Evolutionary conservation across 169 alveolate species (phyloP).

Genomic region (Plasmodium sp.): DNA sequence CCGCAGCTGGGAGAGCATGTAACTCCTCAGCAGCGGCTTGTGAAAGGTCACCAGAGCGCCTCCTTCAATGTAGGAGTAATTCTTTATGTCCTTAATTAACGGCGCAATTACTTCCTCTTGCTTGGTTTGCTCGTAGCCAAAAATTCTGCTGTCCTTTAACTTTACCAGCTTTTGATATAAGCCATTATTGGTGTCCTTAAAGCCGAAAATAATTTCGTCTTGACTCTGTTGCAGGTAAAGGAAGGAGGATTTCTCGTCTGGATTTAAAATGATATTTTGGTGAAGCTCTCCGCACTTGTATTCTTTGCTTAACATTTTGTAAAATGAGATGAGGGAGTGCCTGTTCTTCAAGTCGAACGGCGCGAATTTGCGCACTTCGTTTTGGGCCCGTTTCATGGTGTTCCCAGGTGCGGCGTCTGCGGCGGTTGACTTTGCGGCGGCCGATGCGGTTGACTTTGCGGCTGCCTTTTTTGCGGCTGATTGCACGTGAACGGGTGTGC

Average conservation of each 20-base stretch:
- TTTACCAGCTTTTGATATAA: slow-evolving; percentile 41
- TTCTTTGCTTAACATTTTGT: slow-evolving; percentile 29
- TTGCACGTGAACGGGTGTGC: neutral
- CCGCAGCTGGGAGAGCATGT: slow-evolving; percentile 1
- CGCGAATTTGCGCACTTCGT: neutral
- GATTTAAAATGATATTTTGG: slow-evolving; percentile 42
- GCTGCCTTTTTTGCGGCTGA: neutral
- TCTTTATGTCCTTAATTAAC: slow-evolving; percentile 53
- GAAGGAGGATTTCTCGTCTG: slow-evolving; percentile 28
- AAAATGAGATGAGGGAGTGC: slow-evolving; percentile 28
- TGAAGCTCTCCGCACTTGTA: slow-evolving; percentile 56
- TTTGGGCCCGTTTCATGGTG: slow-evolving; percentile 45
- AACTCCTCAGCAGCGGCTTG: slow-evolving; percentile 19
- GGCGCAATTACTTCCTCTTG: slow-evolving; percentile 11
- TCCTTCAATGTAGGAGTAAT: slow-evolving; percentile 66
- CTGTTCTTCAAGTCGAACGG: slow-evolving; percentile 18
- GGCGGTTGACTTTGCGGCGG: no score
- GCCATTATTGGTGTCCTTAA: slow-evolving; percentile 55
- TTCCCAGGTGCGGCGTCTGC: neutral
- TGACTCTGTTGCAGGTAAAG: slow-evolving; percentile 28
- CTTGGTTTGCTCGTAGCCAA: slow-evolving; percentile 12
- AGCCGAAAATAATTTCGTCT: slow-evolving; percentile 46
- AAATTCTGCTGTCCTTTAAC: slow-evolving; percentile 30
- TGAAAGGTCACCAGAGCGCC: slow-evolving; percentile 47
- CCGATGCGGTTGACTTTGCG: neutral